phyloP scores from a whole-genome alignment of 2,329 filamentous ascomycete genomes.

The Colletotrichum zoysiae region DNA sequence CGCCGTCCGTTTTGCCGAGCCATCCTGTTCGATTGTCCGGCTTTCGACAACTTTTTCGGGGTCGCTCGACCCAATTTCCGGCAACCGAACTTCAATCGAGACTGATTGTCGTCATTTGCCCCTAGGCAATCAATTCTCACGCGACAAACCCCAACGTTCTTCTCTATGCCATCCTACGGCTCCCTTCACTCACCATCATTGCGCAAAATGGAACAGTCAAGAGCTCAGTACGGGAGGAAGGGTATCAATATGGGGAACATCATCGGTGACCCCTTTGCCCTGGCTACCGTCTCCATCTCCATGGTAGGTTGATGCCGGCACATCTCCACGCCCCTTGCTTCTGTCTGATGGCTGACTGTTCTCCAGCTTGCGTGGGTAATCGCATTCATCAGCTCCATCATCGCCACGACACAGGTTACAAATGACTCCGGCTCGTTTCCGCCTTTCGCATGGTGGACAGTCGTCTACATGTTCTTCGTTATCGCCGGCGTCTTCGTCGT shows the following conservation, averaged over 20 bases:
- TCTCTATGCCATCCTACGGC: constrained; percentile 81
- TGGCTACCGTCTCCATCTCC: constrained; percentile 93
- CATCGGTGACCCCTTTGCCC: constrained; percentile 93
- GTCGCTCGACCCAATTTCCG: constrained; percentile 12
- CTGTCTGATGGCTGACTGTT: constrained; percentile 10
- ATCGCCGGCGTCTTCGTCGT: constrained; percentile 85
- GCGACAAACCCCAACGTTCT: constrained; percentile 38
- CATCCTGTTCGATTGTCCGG: neutral
- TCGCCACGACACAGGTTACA: constrained; percentile 68
- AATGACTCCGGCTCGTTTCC: constrained; percentile 69
- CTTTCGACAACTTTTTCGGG: neutral
- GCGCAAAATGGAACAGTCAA: constrained; percentile 82
- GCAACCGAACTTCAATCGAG: constrained; percentile 11
- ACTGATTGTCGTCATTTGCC: constrained; percentile 19
- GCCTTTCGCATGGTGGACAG: constrained; percentile 92
- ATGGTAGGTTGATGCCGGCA: constrained; percentile 71
- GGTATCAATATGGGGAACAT: constrained; percentile 88
- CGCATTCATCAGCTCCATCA: constrained; percentile 86
- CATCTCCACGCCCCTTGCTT: constrained; percentile 5
- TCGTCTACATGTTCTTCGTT: constrained; percentile 86
- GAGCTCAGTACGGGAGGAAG: constrained; percentile 65
- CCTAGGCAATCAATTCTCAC: constrained; percentile 26
- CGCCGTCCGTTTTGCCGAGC: neutral
- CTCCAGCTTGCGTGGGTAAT: constrained; percentile 93
- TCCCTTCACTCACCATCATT: constrained; percentile 80